Evolutionary conservation across 1,284 basidiomycete genomes (phyloP).

Genomic region (Microstroma glucosiphilum): DNA sequence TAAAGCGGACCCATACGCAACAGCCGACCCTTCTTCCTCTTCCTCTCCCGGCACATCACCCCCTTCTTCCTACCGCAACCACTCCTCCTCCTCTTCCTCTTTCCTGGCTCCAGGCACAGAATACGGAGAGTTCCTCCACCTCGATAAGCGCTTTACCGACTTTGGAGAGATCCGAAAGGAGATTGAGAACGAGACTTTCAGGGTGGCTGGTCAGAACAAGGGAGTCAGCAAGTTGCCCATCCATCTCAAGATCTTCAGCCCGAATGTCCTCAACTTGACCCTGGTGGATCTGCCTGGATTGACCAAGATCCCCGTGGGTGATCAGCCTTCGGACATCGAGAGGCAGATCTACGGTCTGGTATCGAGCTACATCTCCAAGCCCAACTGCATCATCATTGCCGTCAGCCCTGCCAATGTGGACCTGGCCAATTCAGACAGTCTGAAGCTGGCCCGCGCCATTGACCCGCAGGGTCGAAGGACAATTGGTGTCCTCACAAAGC

Average conservation of each 20-base stretch:
- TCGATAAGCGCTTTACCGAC: conserved; percentile 92
- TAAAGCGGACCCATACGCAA: not conserved
- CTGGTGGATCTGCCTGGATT: conserved; percentile 91
- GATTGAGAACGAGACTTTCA: conserved; percentile 95
- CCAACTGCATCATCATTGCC: conserved; percentile 92
- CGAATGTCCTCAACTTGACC: conserved; percentile 88
- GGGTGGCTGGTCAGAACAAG: conserved; percentile 98
- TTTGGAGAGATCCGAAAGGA: conserved; percentile 87
- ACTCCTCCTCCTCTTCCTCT: conserved; percentile 15
- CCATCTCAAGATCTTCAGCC: conserved; percentile 87
- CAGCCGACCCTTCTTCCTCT: not conserved
- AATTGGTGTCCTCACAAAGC: conserved; percentile 90
- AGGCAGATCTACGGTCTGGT: conserved; percentile 90
- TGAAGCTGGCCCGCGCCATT: conserved; percentile 89
- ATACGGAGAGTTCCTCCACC: conserved; percentile 96
- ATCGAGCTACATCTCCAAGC: conserved; percentile 89
- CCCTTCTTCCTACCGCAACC: conserved; percentile 11
- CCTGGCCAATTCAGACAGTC: conserved; percentile 92
- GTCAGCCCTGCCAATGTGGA: conserved; percentile 97
- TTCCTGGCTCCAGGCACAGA: conserved; percentile 54
- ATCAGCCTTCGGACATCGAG: conserved; percentile 82
- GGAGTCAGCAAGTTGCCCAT: conserved; percentile 94
- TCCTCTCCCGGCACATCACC: conserved; percentile 49
- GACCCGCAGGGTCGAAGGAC: conserved; percentile 93
- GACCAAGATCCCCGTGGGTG: conserved; percentile 65